Percentiles rank a stretch among this genome's conserved stretches.
Conservation (phyloP, 306 rosid species). For the Pterocarpus santalinus region DNA sequence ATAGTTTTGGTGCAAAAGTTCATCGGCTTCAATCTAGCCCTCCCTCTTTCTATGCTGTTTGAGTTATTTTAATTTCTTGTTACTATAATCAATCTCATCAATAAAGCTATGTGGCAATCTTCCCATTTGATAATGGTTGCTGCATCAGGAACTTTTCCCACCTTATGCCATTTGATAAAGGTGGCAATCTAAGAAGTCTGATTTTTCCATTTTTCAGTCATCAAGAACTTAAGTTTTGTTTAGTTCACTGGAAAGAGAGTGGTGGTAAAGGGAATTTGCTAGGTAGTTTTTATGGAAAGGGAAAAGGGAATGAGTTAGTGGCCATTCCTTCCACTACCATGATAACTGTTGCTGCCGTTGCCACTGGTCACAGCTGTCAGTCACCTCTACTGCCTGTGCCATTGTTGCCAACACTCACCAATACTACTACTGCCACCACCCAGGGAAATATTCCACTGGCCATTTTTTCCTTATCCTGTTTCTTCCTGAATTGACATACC, state of each 20-base stretch:
- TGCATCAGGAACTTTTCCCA: background rate
- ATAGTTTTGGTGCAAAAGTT: slow-evolving; percentile 2
- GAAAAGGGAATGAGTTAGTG: background rate
- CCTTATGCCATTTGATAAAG: no score
- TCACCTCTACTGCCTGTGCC: background rate
- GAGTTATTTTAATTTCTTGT: slow-evolving; percentile 30
- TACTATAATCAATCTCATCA: slow-evolving; percentile 14
- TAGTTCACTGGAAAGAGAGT: background rate
- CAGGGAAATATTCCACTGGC: slow-evolving; percentile 17
- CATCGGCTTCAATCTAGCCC: slow-evolving; percentile 17
- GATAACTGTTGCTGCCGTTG: background rate
- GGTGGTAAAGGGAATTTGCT: background rate
- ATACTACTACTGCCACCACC: background rate
- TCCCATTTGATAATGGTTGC: slow-evolving; percentile 30
- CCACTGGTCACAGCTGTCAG: background rate
- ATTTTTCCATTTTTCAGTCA: background rate
- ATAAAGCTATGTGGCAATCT: background rate
- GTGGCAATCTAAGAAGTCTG: background rate
- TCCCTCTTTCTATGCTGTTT: slow-evolving; percentile 17
- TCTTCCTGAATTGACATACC: slow-evolving; percentile 31
- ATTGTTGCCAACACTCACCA: background rate
- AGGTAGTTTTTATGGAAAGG: background rate
- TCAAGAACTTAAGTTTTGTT: background rate
- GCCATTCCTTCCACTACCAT: background rate
- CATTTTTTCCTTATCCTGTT: slow-evolving; percentile 9